A percentile compares a stretch with the other conserved stretches of the same genome.
Evolutionary conservation across 164 flowering plant genomes (phyloP).

Genomic region (Liquidambar formosana): DNA sequence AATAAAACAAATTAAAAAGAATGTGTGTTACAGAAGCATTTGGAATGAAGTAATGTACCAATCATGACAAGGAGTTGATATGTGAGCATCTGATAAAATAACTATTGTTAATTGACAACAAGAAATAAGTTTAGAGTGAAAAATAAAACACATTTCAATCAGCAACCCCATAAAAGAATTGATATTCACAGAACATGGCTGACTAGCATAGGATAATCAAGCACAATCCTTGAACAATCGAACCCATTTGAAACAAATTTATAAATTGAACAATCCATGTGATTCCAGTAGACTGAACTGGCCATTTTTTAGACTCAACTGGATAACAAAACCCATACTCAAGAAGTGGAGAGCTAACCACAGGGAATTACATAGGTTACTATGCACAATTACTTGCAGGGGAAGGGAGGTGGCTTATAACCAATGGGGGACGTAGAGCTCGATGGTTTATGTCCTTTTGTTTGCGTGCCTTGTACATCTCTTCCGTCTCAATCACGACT

Average conservation of each 20-base stretch:
- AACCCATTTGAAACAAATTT: no score
- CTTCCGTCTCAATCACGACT: constrained; percentile 87
- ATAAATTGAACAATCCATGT: no score
- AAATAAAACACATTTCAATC: background rate
- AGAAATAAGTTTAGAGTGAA: background rate
- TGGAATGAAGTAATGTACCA: no score
- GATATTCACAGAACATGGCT: background rate
- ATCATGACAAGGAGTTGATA: no score
- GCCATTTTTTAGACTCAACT: background rate
- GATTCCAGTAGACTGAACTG: background rate
- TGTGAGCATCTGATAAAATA: background rate
- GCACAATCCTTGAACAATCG: background rate
- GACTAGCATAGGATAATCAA: background rate
- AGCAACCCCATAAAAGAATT: background rate
- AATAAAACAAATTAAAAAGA: no score
- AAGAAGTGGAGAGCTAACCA: constrained; percentile 13
- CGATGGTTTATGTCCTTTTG: constrained; percentile 52
- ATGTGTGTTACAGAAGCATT: no score
- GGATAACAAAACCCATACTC: background rate
- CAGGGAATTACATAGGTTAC: constrained; percentile 1
- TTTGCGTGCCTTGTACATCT: constrained; percentile 85
- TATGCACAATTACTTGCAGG: constrained; percentile 41
- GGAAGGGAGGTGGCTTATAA: constrained; percentile 51
- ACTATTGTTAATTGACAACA: background rate
- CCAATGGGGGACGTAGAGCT: constrained; percentile 76